Evolutionary conservation across 345 rosid species (phyloP).

Genomic region (Citrus mangshanensis): DNA sequence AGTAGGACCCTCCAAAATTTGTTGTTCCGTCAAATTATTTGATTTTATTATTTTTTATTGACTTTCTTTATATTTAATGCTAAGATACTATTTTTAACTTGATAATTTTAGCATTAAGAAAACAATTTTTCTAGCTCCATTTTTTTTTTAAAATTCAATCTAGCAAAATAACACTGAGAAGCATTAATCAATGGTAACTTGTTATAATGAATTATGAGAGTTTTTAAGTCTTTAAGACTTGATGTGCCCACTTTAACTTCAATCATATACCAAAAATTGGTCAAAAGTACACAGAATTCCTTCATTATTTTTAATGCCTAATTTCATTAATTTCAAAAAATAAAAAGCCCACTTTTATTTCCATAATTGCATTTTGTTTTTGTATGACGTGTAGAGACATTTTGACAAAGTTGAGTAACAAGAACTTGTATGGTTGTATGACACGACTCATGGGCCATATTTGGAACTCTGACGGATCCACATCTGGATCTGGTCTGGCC

Average conservation of each 20-base stretch:
- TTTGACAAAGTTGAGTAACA: too few species aligned
- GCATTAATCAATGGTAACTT: not conserved
- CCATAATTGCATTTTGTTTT: not conserved
- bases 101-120: too few species aligned
- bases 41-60: too few species aligned
- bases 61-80: too few species aligned
- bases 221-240: too few species aligned
- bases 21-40: too few species aligned
- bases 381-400: not conserved
- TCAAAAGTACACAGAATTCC: not conserved
- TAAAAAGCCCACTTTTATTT: not conserved
- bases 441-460: too few species aligned
- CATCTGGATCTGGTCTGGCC: too few species aligned
- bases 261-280: not conserved
- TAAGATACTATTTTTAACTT: too few species aligned
- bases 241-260: not conserved
- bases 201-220: not conserved
- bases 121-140: too few species aligned
- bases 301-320: not conserved
- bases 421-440: fast-evolving
- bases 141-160: not conserved
- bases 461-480: too few species aligned
- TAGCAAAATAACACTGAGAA: not conserved
- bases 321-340: not conserved
- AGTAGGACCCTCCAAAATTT: fast-evolving